Evolutionary conservation across 2,329 filamentous ascomycete genomes (phyloP).

Genomic region (Pseudogymnoascus sp.): DNA sequence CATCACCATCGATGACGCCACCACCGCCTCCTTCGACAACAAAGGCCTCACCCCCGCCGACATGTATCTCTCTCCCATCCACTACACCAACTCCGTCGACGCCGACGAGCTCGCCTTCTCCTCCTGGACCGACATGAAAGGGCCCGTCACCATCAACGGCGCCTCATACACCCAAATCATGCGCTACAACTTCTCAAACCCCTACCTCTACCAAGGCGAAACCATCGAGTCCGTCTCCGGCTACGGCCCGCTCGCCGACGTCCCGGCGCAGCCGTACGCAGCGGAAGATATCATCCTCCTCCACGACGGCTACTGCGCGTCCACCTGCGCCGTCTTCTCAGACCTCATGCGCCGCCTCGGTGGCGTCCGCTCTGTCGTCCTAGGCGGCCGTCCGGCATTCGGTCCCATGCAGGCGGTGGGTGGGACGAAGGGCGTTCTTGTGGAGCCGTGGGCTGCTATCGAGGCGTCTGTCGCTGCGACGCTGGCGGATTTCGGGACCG

Average conservation of each 20-base stretch:
- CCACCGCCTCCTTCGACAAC: background rate
- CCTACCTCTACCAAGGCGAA: conserved; percentile 17
- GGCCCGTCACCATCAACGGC: conserved; percentile 15
- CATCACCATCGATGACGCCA: background rate
- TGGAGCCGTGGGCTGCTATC: background rate
- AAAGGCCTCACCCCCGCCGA: background rate
- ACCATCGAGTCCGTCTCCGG: conserved; percentile 25
- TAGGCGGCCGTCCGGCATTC: conserved; percentile 49
- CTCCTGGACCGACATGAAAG: conserved; percentile 19
- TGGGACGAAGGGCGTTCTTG: conserved; percentile 52
- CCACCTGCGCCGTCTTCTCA: conserved; percentile 50
- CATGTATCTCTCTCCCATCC: background rate
- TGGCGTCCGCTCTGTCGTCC: conserved; percentile 46
- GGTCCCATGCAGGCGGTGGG: conserved; percentile 53
- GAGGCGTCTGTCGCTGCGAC: background rate
- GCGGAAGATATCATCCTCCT: conserved; percentile 35
- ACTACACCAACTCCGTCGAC: conserved; percentile 1
- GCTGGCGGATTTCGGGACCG: background rate
- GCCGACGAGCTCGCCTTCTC: conserved; percentile 14
- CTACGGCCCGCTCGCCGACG: conserved; percentile 23
- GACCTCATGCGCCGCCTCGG: conserved; percentile 43
- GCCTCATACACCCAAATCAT: conserved; percentile 20
- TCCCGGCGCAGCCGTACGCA: conserved; percentile 28
- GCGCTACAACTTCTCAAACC: conserved; percentile 19
- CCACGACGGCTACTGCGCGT: conserved; percentile 49